Evolutionary conservation across 2,329 filamentous ascomycete genomes (phyloP).

Genomic region (Alternaria sp.): DNA sequence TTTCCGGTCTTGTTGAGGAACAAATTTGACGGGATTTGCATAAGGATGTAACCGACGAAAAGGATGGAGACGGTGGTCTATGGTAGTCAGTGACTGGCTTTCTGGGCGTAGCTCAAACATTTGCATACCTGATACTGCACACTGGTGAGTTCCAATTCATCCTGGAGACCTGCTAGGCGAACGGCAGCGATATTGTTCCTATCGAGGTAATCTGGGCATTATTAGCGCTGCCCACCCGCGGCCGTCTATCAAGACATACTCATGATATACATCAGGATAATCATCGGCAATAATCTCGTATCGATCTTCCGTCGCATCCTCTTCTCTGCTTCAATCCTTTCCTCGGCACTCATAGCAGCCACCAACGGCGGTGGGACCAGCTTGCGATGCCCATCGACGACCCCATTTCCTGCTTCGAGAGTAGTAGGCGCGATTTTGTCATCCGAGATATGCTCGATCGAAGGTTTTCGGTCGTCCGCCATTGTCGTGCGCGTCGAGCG

Average conservation of each 20-base stretch:
- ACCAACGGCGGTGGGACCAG: constrained; percentile 44
- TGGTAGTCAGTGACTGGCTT: no score
- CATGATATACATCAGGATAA: constrained; percentile 77
- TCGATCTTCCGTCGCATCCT: constrained; percentile 74
- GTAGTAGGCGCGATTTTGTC: constrained; percentile 12
- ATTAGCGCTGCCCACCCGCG: not conserved
- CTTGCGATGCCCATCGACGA: constrained; percentile 20
- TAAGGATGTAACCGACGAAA: constrained; percentile 63
- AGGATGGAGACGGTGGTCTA: constrained; percentile 56
- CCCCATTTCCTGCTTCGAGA: constrained; percentile 21
- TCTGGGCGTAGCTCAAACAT: no score
- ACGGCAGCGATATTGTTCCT: constrained; percentile 73
- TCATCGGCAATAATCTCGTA: constrained; percentile 68
- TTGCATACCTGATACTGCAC: constrained; percentile 65
- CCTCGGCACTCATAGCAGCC: constrained; percentile 56
- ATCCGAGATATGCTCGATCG: constrained; percentile 31
- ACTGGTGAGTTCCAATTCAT: constrained; percentile 62
- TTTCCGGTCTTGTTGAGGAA: constrained; percentile 51
- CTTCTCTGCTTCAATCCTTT: constrained; percentile 61
- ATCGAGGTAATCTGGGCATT: constrained; percentile 46
- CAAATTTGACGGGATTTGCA: constrained; percentile 55
- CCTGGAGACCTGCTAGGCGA: constrained; percentile 65
- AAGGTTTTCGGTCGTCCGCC: constrained; percentile 28
- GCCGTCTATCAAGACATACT: constrained; percentile 62
- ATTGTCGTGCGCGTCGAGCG: constrained; percentile 1